Evolutionary conservation across 2,329 filamentous ascomycete genomes (phyloP), one percentile per base, ranked within the genome.

Genomic region (Cryphonectria radicalis): DNA sequence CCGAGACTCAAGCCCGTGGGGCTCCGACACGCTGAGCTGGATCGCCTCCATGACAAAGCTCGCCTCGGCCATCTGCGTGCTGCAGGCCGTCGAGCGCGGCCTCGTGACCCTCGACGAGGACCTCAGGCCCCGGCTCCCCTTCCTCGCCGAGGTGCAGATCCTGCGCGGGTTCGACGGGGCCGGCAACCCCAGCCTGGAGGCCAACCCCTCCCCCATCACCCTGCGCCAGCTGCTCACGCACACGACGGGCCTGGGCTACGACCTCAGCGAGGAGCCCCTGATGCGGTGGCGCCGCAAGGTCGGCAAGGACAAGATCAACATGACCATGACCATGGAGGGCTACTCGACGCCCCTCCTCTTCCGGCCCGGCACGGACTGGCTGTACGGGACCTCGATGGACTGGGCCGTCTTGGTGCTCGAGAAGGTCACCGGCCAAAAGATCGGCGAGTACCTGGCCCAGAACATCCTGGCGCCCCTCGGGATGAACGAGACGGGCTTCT

Each of bases 221-320:
- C 77, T 87, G 6, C 77, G 80, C n/a, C 81, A 83, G 55, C 79
- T 88, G 2, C 79, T 88, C 5, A 83, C 82, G 1, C 86, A 88
- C 74, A 82, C 81, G 40, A 80, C 82, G 0, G 86, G 86, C 1
- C 73, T 79, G 0, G 75, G 74, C 6, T 87, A 87, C 75, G 77
- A 80, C 46, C 81, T 82, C 63, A 63, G 81, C 25, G 63, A 78
- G 53, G 63, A 63, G n/a, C 22, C n/a, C 10, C 63, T 67, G 11
- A 72, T 73, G 67, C 70, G 22, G 53, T 77, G 62, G 64, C 72
- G 63, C 42, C 65, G 43, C 14, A 67, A 63, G 46, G 68, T 28
- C 13, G 57, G 46, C 46, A 43, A 70, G 74, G 28, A 32, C 42
- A 11, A 70, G 69, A 53, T 35, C 55, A 71, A 71, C 40, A 28